These are phyloP conservation scores for Cystofilobasidium capitatum DNA, from an alignment of 768 basidiomycete genomes.

Conservation along the genomic window DNA sequence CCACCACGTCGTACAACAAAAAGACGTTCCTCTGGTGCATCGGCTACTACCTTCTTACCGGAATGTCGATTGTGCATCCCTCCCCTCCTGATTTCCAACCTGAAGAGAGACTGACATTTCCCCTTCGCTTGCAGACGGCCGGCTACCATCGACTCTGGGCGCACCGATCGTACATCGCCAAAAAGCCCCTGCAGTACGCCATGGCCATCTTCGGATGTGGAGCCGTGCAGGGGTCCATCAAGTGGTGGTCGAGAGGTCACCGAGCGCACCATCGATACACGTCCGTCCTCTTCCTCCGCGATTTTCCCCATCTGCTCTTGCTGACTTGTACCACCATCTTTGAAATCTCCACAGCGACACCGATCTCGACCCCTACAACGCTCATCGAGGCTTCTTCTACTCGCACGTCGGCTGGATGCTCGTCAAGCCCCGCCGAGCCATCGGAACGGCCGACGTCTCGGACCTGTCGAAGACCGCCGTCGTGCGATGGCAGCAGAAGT, in stretches of 20 bases:
- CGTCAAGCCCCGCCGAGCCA: slow-evolving; percentile 75
- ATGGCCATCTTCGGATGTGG: slow-evolving; percentile 83
- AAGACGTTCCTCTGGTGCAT: slow-evolving; percentile 60
- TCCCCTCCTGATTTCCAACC: not conserved
- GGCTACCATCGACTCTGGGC: slow-evolving; percentile 98
- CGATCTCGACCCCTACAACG: slow-evolving; percentile 90
- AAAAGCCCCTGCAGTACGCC: slow-evolving; percentile 68
- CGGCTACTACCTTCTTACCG: slow-evolving; percentile 75
- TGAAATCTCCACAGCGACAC: too few relatives aligned
- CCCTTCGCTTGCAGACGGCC: slow-evolving; percentile 15
- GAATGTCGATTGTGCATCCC: slow-evolving; percentile 52
- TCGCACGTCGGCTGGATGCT: slow-evolving; percentile 58
- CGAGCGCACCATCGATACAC: slow-evolving; percentile 96
- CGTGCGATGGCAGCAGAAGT: slow-evolving; percentile 76
- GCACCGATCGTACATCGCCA: slow-evolving; percentile 89
- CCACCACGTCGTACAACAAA: slow-evolving; percentile 51
- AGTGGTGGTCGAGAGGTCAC: slow-evolving; percentile 98
- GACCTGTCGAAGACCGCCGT: slow-evolving; percentile 72
- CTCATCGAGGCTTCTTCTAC: slow-evolving; percentile 46
- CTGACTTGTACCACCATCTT: slow-evolving; percentile 22
- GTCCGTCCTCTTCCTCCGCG: too few relatives aligned
- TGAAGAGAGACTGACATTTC: too few relatives aligned
- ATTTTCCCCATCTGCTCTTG: too few relatives aligned
- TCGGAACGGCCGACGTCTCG: slow-evolving; percentile 79
- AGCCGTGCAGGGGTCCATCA: slow-evolving; percentile 91